A percentile compares a stretch with the other conserved stretches of the same genome.
Conservation (phyloP, 2,329 filamentous ascomycete species). For the Fusarium algeriense region DNA sequence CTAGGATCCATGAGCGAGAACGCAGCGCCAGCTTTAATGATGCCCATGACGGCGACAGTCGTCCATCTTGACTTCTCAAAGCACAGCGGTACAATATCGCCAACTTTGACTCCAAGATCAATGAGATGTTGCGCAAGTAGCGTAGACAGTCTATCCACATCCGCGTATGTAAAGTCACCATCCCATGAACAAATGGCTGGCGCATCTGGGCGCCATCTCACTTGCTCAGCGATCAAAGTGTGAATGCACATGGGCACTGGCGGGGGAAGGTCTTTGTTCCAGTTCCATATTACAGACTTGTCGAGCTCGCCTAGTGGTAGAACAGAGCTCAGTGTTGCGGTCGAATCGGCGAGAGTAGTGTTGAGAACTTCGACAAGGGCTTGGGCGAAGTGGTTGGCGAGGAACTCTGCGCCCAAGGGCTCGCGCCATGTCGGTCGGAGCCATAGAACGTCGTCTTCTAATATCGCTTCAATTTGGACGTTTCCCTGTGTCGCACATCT, state of each 20-base stretch:
- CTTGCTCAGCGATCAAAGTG: constrained; percentile 43
- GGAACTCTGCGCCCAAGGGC: constrained; percentile 41
- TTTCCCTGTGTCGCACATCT: constrained; percentile 33
- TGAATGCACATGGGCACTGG: constrained; percentile 41
- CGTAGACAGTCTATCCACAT: constrained; percentile 46
- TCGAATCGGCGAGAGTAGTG: constrained; percentile 33
- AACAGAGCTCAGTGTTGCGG: constrained; percentile 27
- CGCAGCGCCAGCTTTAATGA: constrained; percentile 52
- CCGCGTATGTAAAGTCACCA: constrained; percentile 47
- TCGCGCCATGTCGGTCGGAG: constrained; percentile 42
- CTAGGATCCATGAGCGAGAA: constrained; percentile 50
- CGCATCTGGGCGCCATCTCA: constrained; percentile 38
- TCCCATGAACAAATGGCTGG: constrained; percentile 51
- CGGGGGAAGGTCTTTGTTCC: constrained; percentile 43
- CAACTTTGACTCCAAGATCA: constrained; percentile 41
- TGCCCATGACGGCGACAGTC: constrained; percentile 47
- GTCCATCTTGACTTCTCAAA: constrained; percentile 52
- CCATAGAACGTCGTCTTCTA: constrained; percentile 36
- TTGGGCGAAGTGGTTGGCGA: constrained; percentile 42
- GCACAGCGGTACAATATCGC: constrained; percentile 48
- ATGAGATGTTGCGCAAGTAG: constrained; percentile 38
- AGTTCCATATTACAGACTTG: constrained; percentile 41
- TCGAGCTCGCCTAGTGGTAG: constrained; percentile 40
- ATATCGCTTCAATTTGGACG: constrained; percentile 39
- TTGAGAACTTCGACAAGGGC: constrained; percentile 43